Evolutionary conservation across 768 basidiomycete species (phyloP), one percentile per base, ranked within the genome.

Genomic region (Termitomyces sp.): DNA sequence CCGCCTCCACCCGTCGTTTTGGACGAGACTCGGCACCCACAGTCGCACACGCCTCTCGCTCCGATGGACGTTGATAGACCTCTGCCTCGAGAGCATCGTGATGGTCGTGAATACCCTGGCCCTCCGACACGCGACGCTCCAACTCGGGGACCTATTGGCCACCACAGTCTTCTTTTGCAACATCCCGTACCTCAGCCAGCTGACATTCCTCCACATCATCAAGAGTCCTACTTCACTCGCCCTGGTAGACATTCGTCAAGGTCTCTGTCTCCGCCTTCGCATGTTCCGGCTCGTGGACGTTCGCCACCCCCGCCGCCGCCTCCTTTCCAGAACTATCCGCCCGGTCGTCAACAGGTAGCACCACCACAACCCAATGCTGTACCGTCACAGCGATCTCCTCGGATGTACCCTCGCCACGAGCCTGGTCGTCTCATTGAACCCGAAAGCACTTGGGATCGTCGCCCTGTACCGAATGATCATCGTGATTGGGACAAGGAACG

Each of bases 1-100:
- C 89, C 90, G 3, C 92, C 91, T 0, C 91, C 92, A 7, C 91
- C 92, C 12, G 88, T 93, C 44, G 81, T 90, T 55, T 74, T 93
- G 9, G 91, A 92, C 62, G 92, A 93, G 66, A 78, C 78, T 8
- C 82, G 89, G n/a, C 89, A 90, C 57, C 70, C 78, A 0, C 82
- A 84, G 9, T 83, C 85, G 4, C 89, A 90, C 63, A 84, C 89
- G 0, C 88, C 83, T 2, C 78, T 94, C 24, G 91, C 91, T 6
- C 91, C 91, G 0, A 94, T 94, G 91, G 85, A 85, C 15, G 80
- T 89, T 8, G 88, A 90, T 57, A 79, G 85, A 7, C 83, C 84
- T 60, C 84, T 82, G 60, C 44, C 61, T 57, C 64, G 64, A 4
- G 64, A 65, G 4, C 36, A 55, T 42, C 64, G 64, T 24, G 64